Evolutionary conservation across 768 basidiomycete species (phyloP), one percentile per base, ranked within the genome.

Genomic region (Kwoniella europaea): DNA sequence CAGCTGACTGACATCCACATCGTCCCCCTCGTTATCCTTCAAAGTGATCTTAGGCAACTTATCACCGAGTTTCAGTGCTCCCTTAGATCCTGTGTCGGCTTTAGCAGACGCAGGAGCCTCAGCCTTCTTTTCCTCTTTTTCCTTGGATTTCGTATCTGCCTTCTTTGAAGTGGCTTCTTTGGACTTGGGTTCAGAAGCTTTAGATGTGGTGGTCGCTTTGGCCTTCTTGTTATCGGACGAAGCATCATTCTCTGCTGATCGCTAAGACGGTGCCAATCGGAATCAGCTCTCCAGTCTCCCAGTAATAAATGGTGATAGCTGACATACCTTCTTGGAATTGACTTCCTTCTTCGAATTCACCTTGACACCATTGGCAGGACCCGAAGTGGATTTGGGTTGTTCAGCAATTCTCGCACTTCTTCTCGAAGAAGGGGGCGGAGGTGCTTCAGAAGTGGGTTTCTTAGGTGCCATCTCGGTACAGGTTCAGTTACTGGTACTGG

Each of bases 1-100:
- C 52, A 95, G 84, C 4, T 85, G 86, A 29, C 87, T 84, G 9
- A 92, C 86, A 69, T 92, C 88, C 27, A 93, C 84, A 65, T 94
- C 92, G 69, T 91, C 89, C 55, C 86, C 91, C 82, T 91, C 89
- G 85, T 97, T 92, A 82, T 93, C 92, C 68, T 93, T 90, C 70
- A 98, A 85, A 5, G 85, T 88, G 71, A 95, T 78, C 4, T 88
- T 87, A 2, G 93, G 93, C 55, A 97, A 85, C 41, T 85, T 84
- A 71, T 91, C 92, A 6, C 94, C 95, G 43, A 93, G 85, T 71
- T 91, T 87, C 71, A 95, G 86, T 42, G 72, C 67, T 27, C 74
- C 74, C 24, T 44, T 70, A 20, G 69, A 59, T 22, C 67, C 76
- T 42, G 78, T 80, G 7, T 73, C 74, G 15, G 76, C 50, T 67